These are phyloP conservation scores for Hanseniaspora nectarophila DNA, from an alignment of 805 yeast species.

Conservation along the genomic window DNA sequence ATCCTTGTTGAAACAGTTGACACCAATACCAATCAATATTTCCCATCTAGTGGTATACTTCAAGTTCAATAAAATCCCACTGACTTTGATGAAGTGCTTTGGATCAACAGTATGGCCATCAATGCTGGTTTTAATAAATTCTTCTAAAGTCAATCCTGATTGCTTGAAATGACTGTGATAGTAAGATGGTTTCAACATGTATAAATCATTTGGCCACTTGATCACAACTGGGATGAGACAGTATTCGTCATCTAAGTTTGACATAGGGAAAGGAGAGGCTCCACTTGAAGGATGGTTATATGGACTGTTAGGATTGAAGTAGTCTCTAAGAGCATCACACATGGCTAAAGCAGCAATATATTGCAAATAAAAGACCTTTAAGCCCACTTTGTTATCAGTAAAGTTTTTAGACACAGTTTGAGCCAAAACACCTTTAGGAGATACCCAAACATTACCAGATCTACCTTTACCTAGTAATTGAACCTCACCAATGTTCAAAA, in stretches of 20 bases:
- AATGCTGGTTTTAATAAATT: slow-evolving; percentile 9
- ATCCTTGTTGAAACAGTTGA: slow-evolving; percentile 70
- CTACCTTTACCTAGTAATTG: slow-evolving; percentile 91
- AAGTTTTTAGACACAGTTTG: slow-evolving; percentile 44
- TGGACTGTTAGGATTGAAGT: slow-evolving; percentile 22
- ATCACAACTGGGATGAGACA: slow-evolving; percentile 65
- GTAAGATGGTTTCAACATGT: slow-evolving; percentile 55
- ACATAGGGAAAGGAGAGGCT: slow-evolving; percentile 23
- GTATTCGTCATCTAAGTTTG: slow-evolving; percentile 38
- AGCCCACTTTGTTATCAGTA: slow-evolving; percentile 34
- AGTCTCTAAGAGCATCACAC: slow-evolving; percentile 58
- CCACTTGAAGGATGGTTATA: not conserved
- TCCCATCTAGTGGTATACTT: slow-evolving; percentile 11
- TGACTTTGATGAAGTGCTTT: slow-evolving; percentile 1
- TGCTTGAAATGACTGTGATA: slow-evolving; percentile 27
- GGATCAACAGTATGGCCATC: not conserved
- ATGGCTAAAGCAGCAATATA: slow-evolving; percentile 74
- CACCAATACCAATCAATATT: slow-evolving; percentile 74
- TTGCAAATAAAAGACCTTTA: slow-evolving; percentile 69
- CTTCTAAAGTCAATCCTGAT: slow-evolving; percentile 13
- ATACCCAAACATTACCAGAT: slow-evolving; percentile 90
- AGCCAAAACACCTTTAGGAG: slow-evolving; percentile 85
- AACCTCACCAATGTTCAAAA: slow-evolving; percentile 48
- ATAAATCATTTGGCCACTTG: slow-evolving; percentile 96
- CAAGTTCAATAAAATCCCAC: slow-evolving; percentile 12